Percentiles rank a stretch among this genome's conserved stretches.
Conservation (phyloP, 805 yeast species). For the Barnettozyma siamensis region DNA sequence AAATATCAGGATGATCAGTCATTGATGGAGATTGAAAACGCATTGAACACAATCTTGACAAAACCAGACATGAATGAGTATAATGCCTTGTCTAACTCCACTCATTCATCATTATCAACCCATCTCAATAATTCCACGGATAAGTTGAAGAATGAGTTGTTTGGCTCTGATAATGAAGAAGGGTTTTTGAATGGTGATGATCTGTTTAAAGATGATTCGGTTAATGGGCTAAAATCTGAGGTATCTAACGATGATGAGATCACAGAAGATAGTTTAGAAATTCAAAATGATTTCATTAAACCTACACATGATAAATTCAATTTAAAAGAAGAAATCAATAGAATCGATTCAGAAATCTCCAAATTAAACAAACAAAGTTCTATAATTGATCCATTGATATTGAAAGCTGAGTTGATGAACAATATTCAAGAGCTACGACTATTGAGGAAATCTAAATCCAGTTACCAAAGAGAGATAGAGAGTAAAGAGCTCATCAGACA, state of each 20-base stretch:
- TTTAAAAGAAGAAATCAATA: constrained; percentile 59
- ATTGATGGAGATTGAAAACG: constrained; percentile 29
- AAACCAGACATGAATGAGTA: constrained; percentile 9
- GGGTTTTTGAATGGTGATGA: constrained; percentile 22
- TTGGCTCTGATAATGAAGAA: constrained; percentile 19
- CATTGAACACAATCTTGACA: constrained; percentile 26
- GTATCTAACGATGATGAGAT: neutral
- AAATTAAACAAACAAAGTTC: constrained; percentile 54
- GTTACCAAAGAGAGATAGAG: constrained; percentile 67
- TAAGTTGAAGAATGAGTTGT: constrained; percentile 19
- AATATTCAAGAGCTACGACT: constrained; percentile 64
- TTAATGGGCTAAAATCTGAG: neutral
- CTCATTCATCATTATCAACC: too few species aligned
- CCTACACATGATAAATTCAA: constrained; percentile 69
- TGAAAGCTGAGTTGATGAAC: constrained; percentile 82
- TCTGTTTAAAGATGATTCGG: constrained; percentile 21
- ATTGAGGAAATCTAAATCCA: constrained; percentile 57
- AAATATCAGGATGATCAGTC: constrained; percentile 5
- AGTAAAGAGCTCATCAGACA: constrained; percentile 70
- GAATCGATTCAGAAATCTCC: constrained; percentile 51
- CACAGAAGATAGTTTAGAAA: constrained; percentile 22
- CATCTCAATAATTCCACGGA: constrained; percentile 5
- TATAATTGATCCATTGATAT: constrained; percentile 60
- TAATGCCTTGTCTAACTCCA: too few species aligned
- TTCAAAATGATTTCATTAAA: constrained; percentile 34